Evolutionary conservation across 495 filamentous ascomycete genomes (phyloP).

Genomic region (Neurospora hispaniola): DNA sequence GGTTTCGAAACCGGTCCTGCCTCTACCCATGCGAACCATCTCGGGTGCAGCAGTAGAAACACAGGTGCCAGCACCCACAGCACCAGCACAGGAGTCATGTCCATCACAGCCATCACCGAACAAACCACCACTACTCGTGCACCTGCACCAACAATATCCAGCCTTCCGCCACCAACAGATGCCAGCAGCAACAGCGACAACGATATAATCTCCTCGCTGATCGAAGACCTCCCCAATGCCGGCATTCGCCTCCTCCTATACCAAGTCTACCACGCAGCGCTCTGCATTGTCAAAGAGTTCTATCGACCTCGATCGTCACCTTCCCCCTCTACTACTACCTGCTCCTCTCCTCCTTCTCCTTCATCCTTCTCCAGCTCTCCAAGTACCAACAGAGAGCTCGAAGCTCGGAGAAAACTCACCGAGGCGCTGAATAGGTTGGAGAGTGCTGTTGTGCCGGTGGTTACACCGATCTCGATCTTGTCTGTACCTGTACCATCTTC

Average conservation of each 20-base stretch:
- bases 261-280: slow-evolving; percentile 37
- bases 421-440: slow-evolving; percentile 17
- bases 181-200: background rate
- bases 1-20: slow-evolving; percentile 13
- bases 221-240: slow-evolving; percentile 28
- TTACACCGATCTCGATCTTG: background rate
- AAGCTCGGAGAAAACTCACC: slow-evolving; percentile 34
- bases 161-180: background rate
- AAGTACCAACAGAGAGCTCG: slow-evolving; percentile 35
- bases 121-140: background rate
- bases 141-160: background rate
- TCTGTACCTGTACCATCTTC: no score
- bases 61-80: background rate
- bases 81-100: background rate
- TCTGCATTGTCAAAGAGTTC: slow-evolving; percentile 35
- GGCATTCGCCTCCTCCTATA: slow-evolving; percentile 34
- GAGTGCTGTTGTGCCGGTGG: background rate
- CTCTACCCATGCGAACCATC: background rate
- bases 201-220: slow-evolving; percentile 5
- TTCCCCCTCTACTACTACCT: background rate
- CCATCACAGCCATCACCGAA: background rate
- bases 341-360: background rate
- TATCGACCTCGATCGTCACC: slow-evolving; percentile 32
- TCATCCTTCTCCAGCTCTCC: background rate
- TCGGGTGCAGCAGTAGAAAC: slow-evolving; percentile 3